Base-by-base conservation (phyloP, 2,329 filamentous ascomycete genomes). In the Hawksworthiomyces lignivorus region DNA sequence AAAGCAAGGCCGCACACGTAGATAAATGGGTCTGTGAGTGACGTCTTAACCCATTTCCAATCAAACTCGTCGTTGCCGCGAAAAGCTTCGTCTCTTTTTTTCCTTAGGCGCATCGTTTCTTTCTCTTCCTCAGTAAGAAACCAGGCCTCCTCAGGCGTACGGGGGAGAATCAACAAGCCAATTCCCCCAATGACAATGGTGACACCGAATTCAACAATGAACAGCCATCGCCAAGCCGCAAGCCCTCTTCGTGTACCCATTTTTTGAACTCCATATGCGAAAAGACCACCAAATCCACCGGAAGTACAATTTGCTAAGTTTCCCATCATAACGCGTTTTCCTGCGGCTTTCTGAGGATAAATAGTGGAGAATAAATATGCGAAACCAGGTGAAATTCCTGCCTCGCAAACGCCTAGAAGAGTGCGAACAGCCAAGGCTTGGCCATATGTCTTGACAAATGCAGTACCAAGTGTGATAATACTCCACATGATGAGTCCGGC, bases 161-260 rank as follows among this genome's bases (percentile, higher is more conserved):
- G 15, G 2, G 41, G 41, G 10, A 36, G 30, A 21, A 41, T 18
- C 7, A 41, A 12, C 39, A 19, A 20, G n/a, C 39, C 30, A 11
- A 41, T 20, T 11, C 39, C 30, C 11, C 39, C 39, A 21, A 41
- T 26, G 21, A 41, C 22, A 15, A 41, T n/a, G 15, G 39, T 41
- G 2, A 41, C 15, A 17, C 21, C 18, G 14, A 64, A 64, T 45
- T 67, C 62, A 31, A 61, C 51, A 33, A 66, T 63, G 47, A 70
- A 70, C 1, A 68, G 50, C 67, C 67, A 71, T 44, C 64, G 54
- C 68, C 67, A 71, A 4, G 67, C 67, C 7, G 56, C 53, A 9
- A 71, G 57, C 1, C 66, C 65, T 30, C 58, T 60, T 17, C 53
- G 55, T 5, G 62, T 63, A 19, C 70, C 65, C 29, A 71, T 57